A percentile compares a stretch with the other conserved stretches of the same genome.
phyloP scores from a whole-genome alignment of 768 basidiomycete species.

The Xerocomellus intermedius region DNA sequence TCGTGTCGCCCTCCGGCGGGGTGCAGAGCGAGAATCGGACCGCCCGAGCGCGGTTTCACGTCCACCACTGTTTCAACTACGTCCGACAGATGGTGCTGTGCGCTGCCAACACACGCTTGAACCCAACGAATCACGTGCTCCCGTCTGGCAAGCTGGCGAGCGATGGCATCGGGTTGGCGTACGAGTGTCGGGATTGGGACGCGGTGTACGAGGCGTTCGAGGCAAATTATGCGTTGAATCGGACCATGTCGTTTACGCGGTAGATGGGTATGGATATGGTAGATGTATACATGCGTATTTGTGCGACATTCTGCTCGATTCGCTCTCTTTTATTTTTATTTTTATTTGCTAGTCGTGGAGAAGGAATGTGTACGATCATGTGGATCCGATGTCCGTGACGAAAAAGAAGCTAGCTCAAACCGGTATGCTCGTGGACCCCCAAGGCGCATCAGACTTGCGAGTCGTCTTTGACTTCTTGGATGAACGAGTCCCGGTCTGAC shows the following conservation, averaged over 20 bases:
- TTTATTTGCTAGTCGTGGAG: background rate
- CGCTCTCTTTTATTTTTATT: background rate
- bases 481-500: constrained; percentile 8
- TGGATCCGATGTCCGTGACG: background rate
- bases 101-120: constrained; percentile 33
- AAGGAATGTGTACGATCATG: background rate
- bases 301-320: background rate
- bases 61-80: constrained; percentile 41
- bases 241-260: constrained; percentile 10
- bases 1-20: constrained; percentile 1
- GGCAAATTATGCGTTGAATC: constrained; percentile 19
- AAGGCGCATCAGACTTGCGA: background rate
- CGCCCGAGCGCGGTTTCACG: constrained; percentile 8
- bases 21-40: background rate
- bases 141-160: constrained; percentile 10
- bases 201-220: constrained; percentile 23
- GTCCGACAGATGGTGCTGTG: constrained; percentile 39
- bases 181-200: constrained; percentile 23
- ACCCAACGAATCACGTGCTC: constrained; percentile 18
- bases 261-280: background rate
- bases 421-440: background rate
- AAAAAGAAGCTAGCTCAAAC: too few species aligned
- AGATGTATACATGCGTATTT: background rate
- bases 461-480: constrained; percentile 10
- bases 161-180: constrained; percentile 24